Evolutionary conservation across 768 basidiomycete species (phyloP).

Genomic region (Astraeus odoratus): DNA sequence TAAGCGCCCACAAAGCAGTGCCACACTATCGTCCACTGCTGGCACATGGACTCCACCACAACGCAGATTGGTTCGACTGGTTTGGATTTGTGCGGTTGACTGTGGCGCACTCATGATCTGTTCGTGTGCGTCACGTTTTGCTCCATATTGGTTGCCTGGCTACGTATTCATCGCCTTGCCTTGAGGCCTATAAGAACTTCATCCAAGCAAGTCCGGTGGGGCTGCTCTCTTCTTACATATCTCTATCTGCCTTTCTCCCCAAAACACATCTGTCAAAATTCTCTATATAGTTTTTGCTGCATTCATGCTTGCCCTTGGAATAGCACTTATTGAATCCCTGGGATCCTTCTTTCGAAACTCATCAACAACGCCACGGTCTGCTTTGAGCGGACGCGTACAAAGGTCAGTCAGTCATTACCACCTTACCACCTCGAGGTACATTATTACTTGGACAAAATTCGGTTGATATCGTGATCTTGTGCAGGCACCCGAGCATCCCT

Average conservation of each 20-base stretch:
- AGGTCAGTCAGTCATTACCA: constrained; percentile 21
- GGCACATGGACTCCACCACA: no score
- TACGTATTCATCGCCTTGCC: constrained; percentile 16
- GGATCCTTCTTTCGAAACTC: constrained; percentile 25
- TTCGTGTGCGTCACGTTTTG: no score
- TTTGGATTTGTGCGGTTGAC: no score
- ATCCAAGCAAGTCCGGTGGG: constrained; percentile 6
- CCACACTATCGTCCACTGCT: no score
- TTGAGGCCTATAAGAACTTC: constrained; percentile 20
- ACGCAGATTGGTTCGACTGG: no score
- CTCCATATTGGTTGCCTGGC: constrained; percentile 13
- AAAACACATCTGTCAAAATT: constrained; percentile 20
- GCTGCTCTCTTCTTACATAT: constrained; percentile 8
- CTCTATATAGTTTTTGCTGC: constrained; percentile 15
- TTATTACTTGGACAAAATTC: not conserved
- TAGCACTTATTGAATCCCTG: no score
- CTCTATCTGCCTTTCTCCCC: constrained; percentile 10
- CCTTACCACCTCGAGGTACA: constrained; percentile 13
- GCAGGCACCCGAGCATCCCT: constrained; percentile 4
- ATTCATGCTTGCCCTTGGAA: constrained; percentile 19
- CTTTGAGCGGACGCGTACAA: constrained; percentile 14
- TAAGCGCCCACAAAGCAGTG: no score
- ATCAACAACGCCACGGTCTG: constrained; percentile 16
- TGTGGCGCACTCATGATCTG: no score
- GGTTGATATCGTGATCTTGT: not conserved